Conservation (phyloP, 805 yeast genomes). For the Cyberlindnera maclurae region DNA sequence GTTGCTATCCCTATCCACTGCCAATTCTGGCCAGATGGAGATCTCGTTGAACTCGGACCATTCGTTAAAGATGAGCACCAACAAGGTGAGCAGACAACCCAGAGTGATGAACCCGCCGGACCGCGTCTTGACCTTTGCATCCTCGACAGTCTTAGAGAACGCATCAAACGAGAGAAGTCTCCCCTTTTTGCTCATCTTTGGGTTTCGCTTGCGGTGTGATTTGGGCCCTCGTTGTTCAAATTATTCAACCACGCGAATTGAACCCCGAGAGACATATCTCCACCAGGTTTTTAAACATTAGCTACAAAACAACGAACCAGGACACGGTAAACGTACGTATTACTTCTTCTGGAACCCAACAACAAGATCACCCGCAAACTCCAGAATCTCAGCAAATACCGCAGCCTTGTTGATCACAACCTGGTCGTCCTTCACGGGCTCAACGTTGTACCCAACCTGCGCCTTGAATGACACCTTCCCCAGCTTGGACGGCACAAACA, state of each 20-base stretch:
- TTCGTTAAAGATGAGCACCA: constrained; percentile 63
- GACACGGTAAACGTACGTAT: neutral
- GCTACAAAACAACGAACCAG: too few species aligned
- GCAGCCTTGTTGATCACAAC: constrained; percentile 66
- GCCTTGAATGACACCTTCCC: constrained; percentile 68
- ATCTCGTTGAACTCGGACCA: constrained; percentile 67
- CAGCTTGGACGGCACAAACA: constrained; percentile 64
- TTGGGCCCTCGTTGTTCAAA: neutral
- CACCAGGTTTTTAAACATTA: too few species aligned
- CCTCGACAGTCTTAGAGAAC: constrained; percentile 92
- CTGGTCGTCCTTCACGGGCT: constrained; percentile 47
- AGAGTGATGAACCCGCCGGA: constrained; percentile 88
- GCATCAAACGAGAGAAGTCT: constrained; percentile 62
- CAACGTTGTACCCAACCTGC: constrained; percentile 65
- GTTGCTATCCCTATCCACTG: constrained; percentile 78
- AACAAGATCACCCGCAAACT: constrained; percentile 62
- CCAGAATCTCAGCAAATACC: constrained; percentile 61
- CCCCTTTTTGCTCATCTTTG: constrained; percentile 18
- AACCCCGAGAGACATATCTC: too few species aligned
- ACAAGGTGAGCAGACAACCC: constrained; percentile 52
- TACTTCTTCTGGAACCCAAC: constrained; percentile 27
- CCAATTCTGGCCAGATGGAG: constrained; percentile 72
- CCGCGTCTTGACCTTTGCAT: constrained; percentile 80
- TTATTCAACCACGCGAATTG: neutral
- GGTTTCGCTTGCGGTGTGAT: neutral